These are phyloP conservation scores for Starmerella potacharoeniae DNA, from an alignment of 805 yeast species.

Conservation along the genomic window DNA sequence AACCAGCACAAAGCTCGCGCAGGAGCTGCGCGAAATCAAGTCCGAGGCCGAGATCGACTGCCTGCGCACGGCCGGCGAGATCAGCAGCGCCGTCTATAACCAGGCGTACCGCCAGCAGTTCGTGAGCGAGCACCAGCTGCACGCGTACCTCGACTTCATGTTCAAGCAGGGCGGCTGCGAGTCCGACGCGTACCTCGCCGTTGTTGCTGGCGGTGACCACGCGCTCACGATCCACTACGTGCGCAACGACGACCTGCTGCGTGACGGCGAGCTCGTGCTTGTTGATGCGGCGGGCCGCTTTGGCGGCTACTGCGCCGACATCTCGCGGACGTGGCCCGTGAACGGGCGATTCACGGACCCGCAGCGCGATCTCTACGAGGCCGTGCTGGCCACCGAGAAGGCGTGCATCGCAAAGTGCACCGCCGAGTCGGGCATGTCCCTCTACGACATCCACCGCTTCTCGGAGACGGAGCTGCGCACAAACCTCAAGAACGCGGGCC, in stretches of 20 bases:
- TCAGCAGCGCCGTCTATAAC: constrained; percentile 75
- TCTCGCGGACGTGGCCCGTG: constrained; percentile 93
- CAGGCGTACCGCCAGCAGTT: constrained; percentile 56
- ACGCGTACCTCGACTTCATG: constrained; percentile 68
- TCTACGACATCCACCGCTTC: constrained; percentile 64
- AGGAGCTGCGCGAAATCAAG: constrained; percentile 47
- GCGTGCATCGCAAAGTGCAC: constrained; percentile 62
- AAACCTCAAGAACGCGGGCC: constrained; percentile 66
- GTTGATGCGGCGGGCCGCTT: constrained; percentile 91
- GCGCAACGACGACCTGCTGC: constrained; percentile 72
- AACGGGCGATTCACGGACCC: constrained; percentile 60
- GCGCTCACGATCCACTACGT: constrained; percentile 90
- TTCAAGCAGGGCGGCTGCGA: constrained; percentile 85
- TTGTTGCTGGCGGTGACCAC: constrained; percentile 87
- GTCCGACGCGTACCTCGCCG: constrained; percentile 83
- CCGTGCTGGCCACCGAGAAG: constrained; percentile 73
- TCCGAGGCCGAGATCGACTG: constrained; percentile 63
- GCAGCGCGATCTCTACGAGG: constrained; percentile 79
- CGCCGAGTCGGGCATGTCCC: constrained; percentile 39
- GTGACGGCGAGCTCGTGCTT: constrained; percentile 68
- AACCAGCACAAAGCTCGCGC: constrained; percentile 17
- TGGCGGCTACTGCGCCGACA: constrained; percentile 94
- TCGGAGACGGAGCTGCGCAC: constrained; percentile 48
- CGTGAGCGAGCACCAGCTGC: constrained; percentile 62
- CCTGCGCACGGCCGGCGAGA: constrained; percentile 72